Evolutionary conservation across 1,284 basidiomycete species (phyloP), one percentile per base, ranked within the genome.

Genomic region (Gymnopus androsaceus): DNA sequence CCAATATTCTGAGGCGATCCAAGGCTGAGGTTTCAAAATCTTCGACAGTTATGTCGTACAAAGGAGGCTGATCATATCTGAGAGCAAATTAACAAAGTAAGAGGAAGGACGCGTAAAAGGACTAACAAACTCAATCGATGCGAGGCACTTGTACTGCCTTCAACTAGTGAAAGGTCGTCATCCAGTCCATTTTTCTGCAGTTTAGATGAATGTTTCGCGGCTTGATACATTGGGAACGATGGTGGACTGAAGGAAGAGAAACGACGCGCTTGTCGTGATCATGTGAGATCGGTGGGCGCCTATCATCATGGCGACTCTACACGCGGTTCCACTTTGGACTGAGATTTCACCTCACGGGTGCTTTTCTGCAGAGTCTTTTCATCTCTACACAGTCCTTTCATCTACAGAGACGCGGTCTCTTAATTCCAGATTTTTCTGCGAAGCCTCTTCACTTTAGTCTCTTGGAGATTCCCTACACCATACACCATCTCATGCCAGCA

Each of bases 21-120:
- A 99, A 82, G 0, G 96, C 97, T 70, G 84, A 94, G 3, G 82
- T 87, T 73, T 99, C 97, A 64, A 99, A 99, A 62, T 98, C 92
- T 68, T 99, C 97, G 19, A 99, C 81, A 1, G 95, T 96, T 28
- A 99, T 89, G 65, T 99, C 95, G 46, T 89, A 88, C 14, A 82
- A 68, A 5, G 96, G 96, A 12, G 95, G 92, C n/a, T 72, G 75
- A 60, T 93, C 85, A 67, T 99, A 98, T 73, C 93, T 95, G 60
- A 23, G 12, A 33, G 53, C 31, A 53, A 7, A 51, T 30, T 41
- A 15, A 41, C 30, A 23, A 15, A 21, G 37, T 34, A 58, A 57
- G 50, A 57, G 34, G 47, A 52, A 49, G 28, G 50, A 48, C 25
- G 41, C 17, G 31, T 54, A 58, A 28, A 45, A 51, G 37, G 28